Evolutionary conservation across 2,329 filamentous ascomycete species (phyloP).

Genomic region (Whalleya microplaca): DNA sequence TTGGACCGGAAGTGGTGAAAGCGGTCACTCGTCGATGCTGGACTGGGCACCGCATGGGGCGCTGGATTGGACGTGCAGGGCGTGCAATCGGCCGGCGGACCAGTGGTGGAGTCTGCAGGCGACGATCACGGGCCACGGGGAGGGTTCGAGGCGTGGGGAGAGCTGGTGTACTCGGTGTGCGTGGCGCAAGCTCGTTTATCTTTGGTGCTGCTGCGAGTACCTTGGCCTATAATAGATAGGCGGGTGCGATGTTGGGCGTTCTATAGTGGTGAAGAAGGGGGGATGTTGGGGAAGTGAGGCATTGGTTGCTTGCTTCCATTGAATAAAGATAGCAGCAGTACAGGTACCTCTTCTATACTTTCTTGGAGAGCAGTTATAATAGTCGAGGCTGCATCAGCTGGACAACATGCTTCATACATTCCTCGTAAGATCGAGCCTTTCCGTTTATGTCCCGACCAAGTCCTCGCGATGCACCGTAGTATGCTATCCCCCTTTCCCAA

Average conservation of each 20-base stretch:
- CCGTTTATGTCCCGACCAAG: no score
- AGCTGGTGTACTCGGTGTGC: slow-evolving; percentile 34
- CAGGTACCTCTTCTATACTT: no score
- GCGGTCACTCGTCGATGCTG: no score
- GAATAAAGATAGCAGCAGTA: no score
- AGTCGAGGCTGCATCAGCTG: no score
- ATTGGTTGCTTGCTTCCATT: no score
- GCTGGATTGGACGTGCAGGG: slow-evolving; percentile 19
- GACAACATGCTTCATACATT: no score
- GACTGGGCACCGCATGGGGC: no score
- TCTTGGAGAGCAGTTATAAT: no score
- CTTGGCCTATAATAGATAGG: neutral
- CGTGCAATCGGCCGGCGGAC: slow-evolving; percentile 25
- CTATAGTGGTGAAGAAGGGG: no score
- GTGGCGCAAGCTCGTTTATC: slow-evolving; percentile 25
- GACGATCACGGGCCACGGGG: slow-evolving; percentile 24
- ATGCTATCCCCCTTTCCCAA: neutral
- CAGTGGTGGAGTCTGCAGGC: slow-evolving; percentile 31
- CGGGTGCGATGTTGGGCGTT: neutral
- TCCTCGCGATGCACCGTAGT: neutral
- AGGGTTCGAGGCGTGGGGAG: slow-evolving; percentile 20
- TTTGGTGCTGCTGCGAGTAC: slow-evolving; percentile 26
- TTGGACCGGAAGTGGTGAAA: neutral
- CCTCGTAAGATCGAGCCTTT: no score
- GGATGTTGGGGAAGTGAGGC: no score